Percentiles rank a stretch among this genome's conserved stretches.
Conservation (phyloP, 2,329 filamentous ascomycete species). For the Fusarium oxysporum region DNA sequence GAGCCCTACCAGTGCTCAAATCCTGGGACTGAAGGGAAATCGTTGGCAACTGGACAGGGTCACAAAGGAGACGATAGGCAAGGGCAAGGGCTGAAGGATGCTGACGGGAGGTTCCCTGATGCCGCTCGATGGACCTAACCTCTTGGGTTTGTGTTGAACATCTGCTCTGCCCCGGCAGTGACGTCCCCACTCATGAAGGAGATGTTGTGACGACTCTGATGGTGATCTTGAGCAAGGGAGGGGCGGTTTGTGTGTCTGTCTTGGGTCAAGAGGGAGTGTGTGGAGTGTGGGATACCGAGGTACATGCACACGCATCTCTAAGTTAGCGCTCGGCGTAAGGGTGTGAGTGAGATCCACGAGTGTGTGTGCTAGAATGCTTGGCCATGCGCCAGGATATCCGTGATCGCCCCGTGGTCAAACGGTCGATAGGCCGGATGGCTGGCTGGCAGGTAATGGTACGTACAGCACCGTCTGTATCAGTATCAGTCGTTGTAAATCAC, state of each 20-base stretch:
- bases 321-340: conserved; percentile 18
- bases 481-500: conserved; percentile 29
- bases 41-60: conserved; percentile 36
- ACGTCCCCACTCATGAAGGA: conserved; percentile 34
- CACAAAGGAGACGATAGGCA: conserved; percentile 31
- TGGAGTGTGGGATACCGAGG: conserved; percentile 25
- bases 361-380: conserved; percentile 41
- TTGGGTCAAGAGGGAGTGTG: conserved; percentile 5
- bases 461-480: not conserved
- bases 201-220: conserved; percentile 36
- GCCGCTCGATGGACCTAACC: conserved; percentile 39
- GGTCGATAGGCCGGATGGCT: conserved; percentile 39
- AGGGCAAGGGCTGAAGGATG: conserved; percentile 34
- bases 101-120: conserved; percentile 42
- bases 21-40: conserved; percentile 43
- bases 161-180: conserved; percentile 44
- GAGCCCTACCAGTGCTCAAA: conserved; percentile 37
- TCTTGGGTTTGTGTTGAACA: conserved; percentile 31
- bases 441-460: not conserved
- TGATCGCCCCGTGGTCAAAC: conserved; percentile 48
- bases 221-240: conserved; percentile 43
- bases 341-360: conserved; percentile 42
- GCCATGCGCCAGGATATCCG: conserved; percentile 41
- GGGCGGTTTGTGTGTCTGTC: conserved; percentile 21
- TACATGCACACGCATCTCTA: not conserved